Base-by-base conservation (phyloP, 371 early-diverging fungal species). In the Dichotomocladium elegans region DNA sequence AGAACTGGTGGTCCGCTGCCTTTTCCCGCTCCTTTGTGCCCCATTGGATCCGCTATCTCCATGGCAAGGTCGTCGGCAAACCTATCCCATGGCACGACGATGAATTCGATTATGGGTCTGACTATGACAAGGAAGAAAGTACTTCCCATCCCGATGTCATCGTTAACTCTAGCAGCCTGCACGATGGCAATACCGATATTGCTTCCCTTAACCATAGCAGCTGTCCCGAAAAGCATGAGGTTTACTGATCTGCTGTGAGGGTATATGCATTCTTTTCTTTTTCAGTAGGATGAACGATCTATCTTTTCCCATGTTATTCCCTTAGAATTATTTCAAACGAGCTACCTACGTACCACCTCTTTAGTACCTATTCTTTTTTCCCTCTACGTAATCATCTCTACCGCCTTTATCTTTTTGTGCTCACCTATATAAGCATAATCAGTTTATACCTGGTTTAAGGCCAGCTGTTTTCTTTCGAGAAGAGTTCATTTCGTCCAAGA, bases 1-100 rank as follows among this genome's bases (percentile, higher is more conserved):
- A 75, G 56, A 63, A 75, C 42, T 75, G 75, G 75, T 75, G 75
- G 75, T 65, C 67, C 15, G 60, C 67, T 49, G 72, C 64, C 2
- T 41, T 75, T 9, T 56, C 63, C 22, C 62, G 67, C 11, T 55
- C 72, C 9, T 69, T 75, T 46, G 41, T 56, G 7, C 75, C 75
- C 22, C 34, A 43, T 14, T 75, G 75, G 75, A 60, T 71, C 9
- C 75, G 66, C 10, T 74, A 47, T 41, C 21, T 70, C 11, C 26
- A 51, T 34, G 68, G 64, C 33, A 68, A 66, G 30, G 34, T 47
- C 3, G 56, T 52, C 5, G 70, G 74, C 26, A 24, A 35, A 15
- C 48, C 57, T 2, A 69, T 72, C 26, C 64, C 69, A 11, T 66
- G 66, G 66, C 35, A 63, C 34, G 33, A 57, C 31, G 64, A 69